Evolutionary conservation across 108 stramenopile genomes (phyloP), one percentile per base, ranked within the genome.

Genomic region (Phaeodactylum tricornutum): DNA sequence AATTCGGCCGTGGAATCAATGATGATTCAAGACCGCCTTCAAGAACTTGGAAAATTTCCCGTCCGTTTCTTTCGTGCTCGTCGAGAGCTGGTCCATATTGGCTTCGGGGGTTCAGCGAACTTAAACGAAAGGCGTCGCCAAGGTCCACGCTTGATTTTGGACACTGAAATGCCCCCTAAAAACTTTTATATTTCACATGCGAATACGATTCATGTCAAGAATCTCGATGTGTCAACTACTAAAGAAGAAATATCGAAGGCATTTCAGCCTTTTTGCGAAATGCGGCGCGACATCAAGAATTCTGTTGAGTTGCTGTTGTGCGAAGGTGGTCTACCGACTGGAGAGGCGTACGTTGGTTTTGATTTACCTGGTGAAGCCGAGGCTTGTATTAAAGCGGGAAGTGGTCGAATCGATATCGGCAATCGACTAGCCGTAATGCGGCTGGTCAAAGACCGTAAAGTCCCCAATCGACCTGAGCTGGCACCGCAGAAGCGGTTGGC

Each of bases 271-370:
- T 84, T 67, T 49, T 79, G 78, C 39, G 48, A 67, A 7, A 61
- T 77, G 16, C 47, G 57, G 27, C 63, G 88, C 15, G 83, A 85
- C 46, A 68, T 78, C 26, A 38, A 68, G 28, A 80, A 81, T 5
- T 90, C 88, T 3, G 53, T 79, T 8, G 83, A 90, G 47, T 78
- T 90, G 51, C 77, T 84, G 0, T 72, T 62, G 15, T 90, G 81
- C 39, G 48, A 61, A 12, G 55, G 59, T 32, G 82, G 82, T 7
- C 40, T 64, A 2, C 70, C 75, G 25, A 86, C 81, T n/a, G 81
- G 77, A 27, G 41, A 57, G 26, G 88, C 79, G 14, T 91, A 79
- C 41, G 76, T 91, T 44, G 88, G 88, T 4, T 91, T 91, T 51
- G 84, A 91, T 49, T 55, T 67, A 26, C 63, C 66, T 12, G 79